These are phyloP conservation scores for Yarrowia keelungensis DNA, from an alignment of 805 yeast genomes.

Conservation along the genomic window DNA sequence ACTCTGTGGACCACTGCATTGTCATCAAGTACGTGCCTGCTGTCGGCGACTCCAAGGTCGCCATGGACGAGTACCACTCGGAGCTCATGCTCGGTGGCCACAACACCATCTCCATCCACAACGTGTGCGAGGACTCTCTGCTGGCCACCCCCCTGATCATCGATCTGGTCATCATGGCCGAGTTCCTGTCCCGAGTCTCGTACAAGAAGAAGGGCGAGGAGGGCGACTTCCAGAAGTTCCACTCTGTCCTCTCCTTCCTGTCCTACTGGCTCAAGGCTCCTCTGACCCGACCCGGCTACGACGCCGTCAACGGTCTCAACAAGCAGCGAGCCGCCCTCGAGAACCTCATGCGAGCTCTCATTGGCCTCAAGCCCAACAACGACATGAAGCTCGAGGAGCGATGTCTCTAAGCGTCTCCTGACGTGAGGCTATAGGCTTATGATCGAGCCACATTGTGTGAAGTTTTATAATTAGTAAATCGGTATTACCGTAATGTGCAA, in stretches of 20 bases:
- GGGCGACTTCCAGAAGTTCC: slow-evolving; percentile 66
- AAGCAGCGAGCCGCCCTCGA: slow-evolving; percentile 93
- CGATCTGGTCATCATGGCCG: slow-evolving; percentile 88
- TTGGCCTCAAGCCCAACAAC: slow-evolving; percentile 88
- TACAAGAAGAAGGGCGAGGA: slow-evolving; percentile 65
- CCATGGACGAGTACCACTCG: slow-evolving; percentile 97
- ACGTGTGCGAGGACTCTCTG: slow-evolving; percentile 94
- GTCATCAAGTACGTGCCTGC: slow-evolving; percentile 94
- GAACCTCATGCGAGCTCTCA: slow-evolving; percentile 85
- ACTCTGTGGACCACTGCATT: slow-evolving; percentile 88
- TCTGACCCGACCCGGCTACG: slow-evolving; percentile 85
- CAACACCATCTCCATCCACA: slow-evolving; percentile 90
- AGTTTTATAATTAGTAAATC: slow-evolving; percentile 24
- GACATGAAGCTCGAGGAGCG: slow-evolving; percentile 96
- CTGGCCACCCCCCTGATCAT: slow-evolving; percentile 94
- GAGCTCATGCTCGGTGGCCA: slow-evolving; percentile 98
- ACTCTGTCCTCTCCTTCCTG: slow-evolving; percentile 84
- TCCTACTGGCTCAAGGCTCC: slow-evolving; percentile 98
- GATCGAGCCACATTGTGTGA: background rate
- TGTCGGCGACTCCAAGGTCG: slow-evolving; percentile 95
- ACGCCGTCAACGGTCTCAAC: slow-evolving; percentile 91
- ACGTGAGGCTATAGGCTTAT: background rate
- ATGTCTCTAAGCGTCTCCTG: slow-evolving; percentile 48
- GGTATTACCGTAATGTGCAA: slow-evolving; percentile 18
- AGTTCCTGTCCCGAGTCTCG: slow-evolving; percentile 84